Evolutionary conservation across 1,284 basidiomycete species (phyloP), one percentile per base, ranked within the genome.

Genomic region (Fomitopsis betulina): DNA sequence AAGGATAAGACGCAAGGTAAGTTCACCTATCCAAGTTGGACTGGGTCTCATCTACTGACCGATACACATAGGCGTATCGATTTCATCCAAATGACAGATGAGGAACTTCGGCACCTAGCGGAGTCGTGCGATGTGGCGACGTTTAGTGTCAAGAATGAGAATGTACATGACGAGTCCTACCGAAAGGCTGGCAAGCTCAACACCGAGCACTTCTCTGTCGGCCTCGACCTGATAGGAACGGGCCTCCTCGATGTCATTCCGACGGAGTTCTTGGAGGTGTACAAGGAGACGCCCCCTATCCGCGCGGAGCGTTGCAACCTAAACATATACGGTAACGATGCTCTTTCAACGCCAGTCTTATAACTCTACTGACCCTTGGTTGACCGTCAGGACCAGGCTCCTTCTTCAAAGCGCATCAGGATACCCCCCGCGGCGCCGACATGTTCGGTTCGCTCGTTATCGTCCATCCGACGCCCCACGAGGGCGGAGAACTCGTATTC

Each of bases 401-500:
- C 0, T 78, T 77, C 62, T 77, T 77, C 71, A 76, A 76, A 54
- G 54, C 72, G 0, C 76, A 77, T 63, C 65, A 71, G 45, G 76
- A 77, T 55, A 78, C 75, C 0, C 76, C 76, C 2, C 70, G 70
- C 8, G 62, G 64, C 15, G 60, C 67, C 10, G 66, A 64, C 30
- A 78, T 77, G 76, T 75, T 79, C 54, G 78, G 74, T 15, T 79
- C 78, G 1, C 72, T 79, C 15, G 73, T 80, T 13, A 50, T 79
- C 49, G 75, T 76, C 19, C 71, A 71, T 57, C 75, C 76, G 21
- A 76, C 76, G 1, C 21, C 63, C 0, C 76, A 80, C 53, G 64
- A 73, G 57, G 77, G 79, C 6, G 78, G 77, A 5, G 55, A 58
- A 4, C 67, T 80, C 7, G 38, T 72, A 21, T 66, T 79, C 4